Base-by-base conservation (phyloP, 75 land plant genomes). In the Cunninghamia lanceolata region DNA sequence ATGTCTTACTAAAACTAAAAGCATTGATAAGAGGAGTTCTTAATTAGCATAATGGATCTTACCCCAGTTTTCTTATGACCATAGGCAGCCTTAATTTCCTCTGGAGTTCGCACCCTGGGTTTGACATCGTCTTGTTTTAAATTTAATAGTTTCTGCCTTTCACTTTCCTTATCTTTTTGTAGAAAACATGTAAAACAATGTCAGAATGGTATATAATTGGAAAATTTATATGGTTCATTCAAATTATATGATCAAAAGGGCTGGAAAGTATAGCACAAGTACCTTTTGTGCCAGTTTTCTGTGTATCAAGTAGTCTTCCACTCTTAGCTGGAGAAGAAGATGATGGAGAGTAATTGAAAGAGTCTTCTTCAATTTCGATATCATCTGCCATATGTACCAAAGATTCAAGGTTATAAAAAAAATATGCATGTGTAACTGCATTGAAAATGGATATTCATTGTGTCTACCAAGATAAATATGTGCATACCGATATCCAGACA, bases 61-160 rank as follows among this genome's bases (percentile, higher is more conserved):
- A 95, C 96, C 92, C 90, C 91, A 43, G 86, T 39, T 73, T 87
- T 88, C 82, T 86, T 82, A 79, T 91, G 92, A 50, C 92, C 94
- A 86, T 97, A 97, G 74, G 94, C 87, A 43, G 98, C 97, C 73
- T 86, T 89, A 59, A 97, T 97, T 90, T 97, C 99, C 75, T 93
- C 94, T 50, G 93, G 88, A 73, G 96, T 95, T 85, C 99, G 92
- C 36, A 86, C n/a, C 86, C 87, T 91, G 35, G 96, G 98, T 78
- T 90, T 93, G 9, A 38, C 82, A 53, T 89, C 94, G 30, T 79
- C 82, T n/a, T 82, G 68, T 71, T 91, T 90, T 87, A 92, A 96
- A 30, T 91, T 92, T 83, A 96, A 92, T 28, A 96, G 90, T 85
- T 86, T 89, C 38, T 91, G 87, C 84, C 93, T 92, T n/a, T 96